Base-by-base conservation (phyloP, 2,329 filamentous ascomycete species). In the Myotisia sp. region DNA sequence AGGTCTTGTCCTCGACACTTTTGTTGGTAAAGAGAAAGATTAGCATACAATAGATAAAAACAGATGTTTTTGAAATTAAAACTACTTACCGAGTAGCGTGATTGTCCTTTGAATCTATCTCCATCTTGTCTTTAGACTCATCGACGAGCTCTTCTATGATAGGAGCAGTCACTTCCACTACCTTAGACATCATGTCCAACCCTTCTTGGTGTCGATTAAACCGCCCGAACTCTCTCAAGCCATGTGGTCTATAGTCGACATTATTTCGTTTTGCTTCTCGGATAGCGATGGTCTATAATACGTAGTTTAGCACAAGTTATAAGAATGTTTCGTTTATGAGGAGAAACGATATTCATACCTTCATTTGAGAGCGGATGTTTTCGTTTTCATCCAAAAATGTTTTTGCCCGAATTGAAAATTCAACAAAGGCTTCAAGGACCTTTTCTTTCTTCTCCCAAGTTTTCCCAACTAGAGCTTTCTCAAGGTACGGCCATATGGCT, bases 181-280 rank as follows among this genome's bases (percentile, higher is more conserved):
- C 75, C 17, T 81, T 73, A 3, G 68, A 60, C 46, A 80, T 73
- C 56, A 92, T 63, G 44, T 85, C 72, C 10, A 83, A 50, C 47
- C 86, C 79, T 16, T 68, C 65, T 29, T 79, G 68, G 9, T 70
- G 71, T 23, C 70, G 68, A n/a, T 74, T 71, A 47, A 87, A 80
- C 36, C 74, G 67, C 49, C 81, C 85, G 4, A 94, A 62, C 21
- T 73, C 75, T 36, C 64, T 62, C 42, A 93, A 70, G 1, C 82
- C 81, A 54, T 82, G 68, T 13, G 79, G 77, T 9, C 81, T 74
- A 56, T 95, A 98, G 5, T 66, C 65, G n/a, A 76, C 71, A 49
- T 94, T 94, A 51, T 86, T 87, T 20, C 90, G 73, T 63, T 90
- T 94, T 6, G 85, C 85, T 66, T 98, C 90, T 37, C 87, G 72